Percentiles rank a stretch among this genome's conserved stretches.
These are phyloP conservation scores for Starmera amethionina DNA, from an alignment of 805 yeast genomes.

Conservation along the genomic window DNA sequence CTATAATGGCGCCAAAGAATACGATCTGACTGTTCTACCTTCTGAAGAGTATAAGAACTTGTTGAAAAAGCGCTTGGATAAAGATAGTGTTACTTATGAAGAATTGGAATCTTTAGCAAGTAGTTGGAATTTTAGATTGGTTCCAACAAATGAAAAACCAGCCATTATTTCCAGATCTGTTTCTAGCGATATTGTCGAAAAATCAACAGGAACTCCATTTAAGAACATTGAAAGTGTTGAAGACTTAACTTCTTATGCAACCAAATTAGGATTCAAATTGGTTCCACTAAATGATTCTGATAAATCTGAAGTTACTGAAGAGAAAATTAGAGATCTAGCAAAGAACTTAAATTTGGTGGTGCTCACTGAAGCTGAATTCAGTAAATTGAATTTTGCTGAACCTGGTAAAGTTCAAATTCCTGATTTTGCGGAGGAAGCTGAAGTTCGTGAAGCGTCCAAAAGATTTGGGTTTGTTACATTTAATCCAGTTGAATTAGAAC, in stretches of 20 bases:
- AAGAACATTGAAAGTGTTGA: not conserved
- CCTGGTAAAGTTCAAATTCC: not conserved
- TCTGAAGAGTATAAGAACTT: constrained; percentile 31
- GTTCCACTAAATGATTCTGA: not conserved
- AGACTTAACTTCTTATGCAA: not conserved
- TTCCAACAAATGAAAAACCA: constrained; percentile 13
- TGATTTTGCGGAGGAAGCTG: not conserved
- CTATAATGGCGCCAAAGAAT: constrained; percentile 27
- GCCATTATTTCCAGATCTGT: not conserved
- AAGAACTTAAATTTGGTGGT: not conserved
- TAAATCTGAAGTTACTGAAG: not conserved
- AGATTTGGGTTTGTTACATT: not conserved
- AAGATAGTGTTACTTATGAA: constrained; percentile 18
- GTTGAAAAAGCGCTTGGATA: constrained; percentile 17
- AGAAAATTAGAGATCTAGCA: not conserved
- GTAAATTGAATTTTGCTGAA: not conserved
- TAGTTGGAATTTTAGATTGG: constrained; percentile 24
- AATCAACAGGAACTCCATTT: not conserved
- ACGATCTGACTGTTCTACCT: constrained; percentile 34
- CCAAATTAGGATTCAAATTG: not conserved
- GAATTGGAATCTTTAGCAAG: constrained; percentile 24
- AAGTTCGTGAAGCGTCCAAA: not conserved
- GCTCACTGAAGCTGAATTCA: not conserved
- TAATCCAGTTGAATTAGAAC: not conserved
- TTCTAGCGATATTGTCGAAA: not conserved